A percentile compares a stretch with the other conserved stretches of the same genome.
Evolutionary conservation across 805 yeast genomes (phyloP).

Genomic region (Kluyveromyces nonfermentans): DNA sequence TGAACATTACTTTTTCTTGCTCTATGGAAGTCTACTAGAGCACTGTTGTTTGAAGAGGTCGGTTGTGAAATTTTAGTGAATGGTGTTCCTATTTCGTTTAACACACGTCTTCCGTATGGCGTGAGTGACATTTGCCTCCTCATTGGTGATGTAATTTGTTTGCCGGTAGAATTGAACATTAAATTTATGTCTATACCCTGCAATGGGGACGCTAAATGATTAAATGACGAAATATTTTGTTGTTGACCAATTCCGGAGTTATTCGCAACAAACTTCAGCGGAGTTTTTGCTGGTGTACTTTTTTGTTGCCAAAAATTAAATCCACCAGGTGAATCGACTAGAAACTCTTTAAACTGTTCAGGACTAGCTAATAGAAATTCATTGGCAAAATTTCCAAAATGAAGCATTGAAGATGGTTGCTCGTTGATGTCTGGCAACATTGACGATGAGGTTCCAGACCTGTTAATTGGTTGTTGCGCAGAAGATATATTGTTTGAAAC

Average conservation of each 20-base stretch:
- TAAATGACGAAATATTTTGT: not conserved
- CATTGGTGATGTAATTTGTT: slow-evolving; percentile 24
- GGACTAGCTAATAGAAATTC: slow-evolving; percentile 29
- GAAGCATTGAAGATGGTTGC: slow-evolving; percentile 28
- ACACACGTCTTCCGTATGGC: slow-evolving; percentile 26
- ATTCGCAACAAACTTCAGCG: slow-evolving; percentile 23
- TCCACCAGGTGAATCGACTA: slow-evolving; percentile 27
- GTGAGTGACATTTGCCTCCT: slow-evolving; percentile 23
- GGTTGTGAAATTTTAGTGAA: slow-evolving; percentile 14
- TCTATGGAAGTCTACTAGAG: slow-evolving; percentile 26
- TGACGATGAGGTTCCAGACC: not conserved
- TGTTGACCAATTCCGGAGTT: not conserved
- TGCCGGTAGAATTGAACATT: slow-evolving; percentile 22
- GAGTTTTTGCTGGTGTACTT: slow-evolving; percentile 28
- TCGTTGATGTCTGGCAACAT: slow-evolving; percentile 20
- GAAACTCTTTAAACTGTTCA: slow-evolving; percentile 27
- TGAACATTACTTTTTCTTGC: slow-evolving; percentile 20
- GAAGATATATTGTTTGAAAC: not conserved
- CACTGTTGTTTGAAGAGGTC: slow-evolving; percentile 22
- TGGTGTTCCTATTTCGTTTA: slow-evolving; percentile 27
- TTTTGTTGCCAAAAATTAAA: slow-evolving; percentile 23
- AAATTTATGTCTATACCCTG: slow-evolving; percentile 26
- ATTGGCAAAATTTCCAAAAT: slow-evolving; percentile 18
- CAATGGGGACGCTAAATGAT: slow-evolving; percentile 17
- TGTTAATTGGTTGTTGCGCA: slow-evolving; percentile 1